Evolutionary conservation across 2,329 filamentous ascomycete genomes (phyloP).

Genomic region (Colletotrichum phormii): DNA sequence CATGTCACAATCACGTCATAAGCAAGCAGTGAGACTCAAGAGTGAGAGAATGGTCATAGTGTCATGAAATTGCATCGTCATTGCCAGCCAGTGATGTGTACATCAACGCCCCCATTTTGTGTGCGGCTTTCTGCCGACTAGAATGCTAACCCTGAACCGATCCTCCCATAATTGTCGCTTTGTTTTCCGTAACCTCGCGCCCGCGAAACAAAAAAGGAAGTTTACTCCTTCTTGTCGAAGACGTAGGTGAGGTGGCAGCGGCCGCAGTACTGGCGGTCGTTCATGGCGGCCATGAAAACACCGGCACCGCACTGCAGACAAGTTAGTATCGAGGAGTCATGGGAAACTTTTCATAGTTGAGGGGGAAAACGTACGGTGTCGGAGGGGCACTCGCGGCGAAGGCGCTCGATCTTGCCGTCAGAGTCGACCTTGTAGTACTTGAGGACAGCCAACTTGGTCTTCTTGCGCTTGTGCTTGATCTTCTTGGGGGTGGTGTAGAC

Average conservation of each 20-base stretch:
- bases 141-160: constrained; percentile 37
- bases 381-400: constrained; percentile 95
- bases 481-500: constrained; percentile 99
- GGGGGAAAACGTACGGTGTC: constrained; percentile 75
- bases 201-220: constrained; percentile 28
- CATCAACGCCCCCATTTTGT: constrained; percentile 53
- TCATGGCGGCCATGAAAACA: constrained; percentile 99
- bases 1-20: neutral
- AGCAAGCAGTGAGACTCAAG: neutral
- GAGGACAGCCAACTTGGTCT: constrained; percentile 99
- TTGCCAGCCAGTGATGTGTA: constrained; percentile 45
- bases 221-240: constrained; percentile 73
- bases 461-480: constrained; percentile 99
- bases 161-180: constrained; percentile 31
- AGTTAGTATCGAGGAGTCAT: constrained; percentile 47
- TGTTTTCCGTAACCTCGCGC: constrained; percentile 21
- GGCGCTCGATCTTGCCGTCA: constrained; percentile 99
- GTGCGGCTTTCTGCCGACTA: constrained; percentile 46
- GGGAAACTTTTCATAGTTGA: neutral
- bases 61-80: constrained; percentile 38
- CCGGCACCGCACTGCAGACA: constrained; percentile 88
- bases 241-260: constrained; percentile 80
- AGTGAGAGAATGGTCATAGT: constrained; percentile 28
- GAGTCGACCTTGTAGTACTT: constrained; percentile 99
- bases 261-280: constrained; percentile 98